Percentiles rank a stretch among this genome's conserved stretches.
Conservation (phyloP, 768 basidiomycete genomes). For the Amanita molliuscula region DNA sequence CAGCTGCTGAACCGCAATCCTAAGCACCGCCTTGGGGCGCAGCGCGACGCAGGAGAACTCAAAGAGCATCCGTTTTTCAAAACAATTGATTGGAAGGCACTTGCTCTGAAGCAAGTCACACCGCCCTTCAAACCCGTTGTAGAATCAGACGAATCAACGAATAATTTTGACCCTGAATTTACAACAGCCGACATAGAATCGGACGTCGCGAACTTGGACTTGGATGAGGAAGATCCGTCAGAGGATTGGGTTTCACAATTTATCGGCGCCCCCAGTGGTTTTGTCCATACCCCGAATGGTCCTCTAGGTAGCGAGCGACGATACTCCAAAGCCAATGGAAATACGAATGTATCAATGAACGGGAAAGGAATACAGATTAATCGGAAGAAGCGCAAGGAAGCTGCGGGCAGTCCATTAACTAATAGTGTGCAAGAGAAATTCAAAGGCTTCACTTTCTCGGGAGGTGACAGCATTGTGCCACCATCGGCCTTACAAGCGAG, state of each 20-base stretch:
- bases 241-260: constrained; percentile 56
- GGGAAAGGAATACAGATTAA: constrained; percentile 43
- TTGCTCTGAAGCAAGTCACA: constrained; percentile 80
- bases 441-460: constrained; percentile 84
- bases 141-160: constrained; percentile 96
- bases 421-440: constrained; percentile 95
- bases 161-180: constrained; percentile 98
- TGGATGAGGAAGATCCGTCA: constrained; percentile 57
- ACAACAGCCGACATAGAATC: constrained; percentile 84
- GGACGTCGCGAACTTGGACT: constrained; percentile 42
- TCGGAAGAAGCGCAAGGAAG: constrained; percentile 33
- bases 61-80: constrained; percentile 96
- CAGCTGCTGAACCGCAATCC: constrained; percentile 98
- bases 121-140: constrained; percentile 98
- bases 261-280: constrained; percentile 22
- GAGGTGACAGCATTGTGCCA: constrained; percentile 54
- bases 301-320: constrained; percentile 56
- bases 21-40: constrained; percentile 90
- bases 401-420: constrained; percentile 63
- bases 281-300: constrained; percentile 60
- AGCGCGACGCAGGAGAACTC: constrained; percentile 84
- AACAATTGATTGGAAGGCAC: constrained; percentile 83
- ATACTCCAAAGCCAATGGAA: constrained; percentile 6
- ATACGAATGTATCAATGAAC: constrained; percentile 5
- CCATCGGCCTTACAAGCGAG: constrained; percentile 27